phyloP scores from a whole-genome alignment of 345 rosid species.

The Pseudoturritis turrita region DNA sequence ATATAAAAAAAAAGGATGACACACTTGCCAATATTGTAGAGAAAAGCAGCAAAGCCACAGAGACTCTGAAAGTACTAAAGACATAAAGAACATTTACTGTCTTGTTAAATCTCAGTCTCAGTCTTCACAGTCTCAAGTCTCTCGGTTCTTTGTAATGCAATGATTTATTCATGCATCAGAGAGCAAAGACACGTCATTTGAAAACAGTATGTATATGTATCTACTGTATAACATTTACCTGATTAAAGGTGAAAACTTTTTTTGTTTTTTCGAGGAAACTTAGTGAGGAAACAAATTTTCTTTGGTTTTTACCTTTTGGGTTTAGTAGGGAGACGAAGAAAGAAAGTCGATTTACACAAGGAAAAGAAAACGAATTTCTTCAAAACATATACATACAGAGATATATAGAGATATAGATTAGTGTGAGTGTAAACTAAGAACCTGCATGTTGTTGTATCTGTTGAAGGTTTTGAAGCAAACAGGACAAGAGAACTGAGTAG shows the following conservation, averaged over 20 bases:
- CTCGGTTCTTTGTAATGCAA: constrained; percentile 46
- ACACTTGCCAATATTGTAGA: constrained; percentile 26
- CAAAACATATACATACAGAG: not conserved
- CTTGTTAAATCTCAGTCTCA: constrained; percentile 54
- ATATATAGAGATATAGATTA: not conserved
- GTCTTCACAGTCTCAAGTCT: constrained; percentile 41
- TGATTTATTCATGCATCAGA: constrained; percentile 37
- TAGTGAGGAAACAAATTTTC: constrained; percentile 7
- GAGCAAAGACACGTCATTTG: constrained; percentile 32
- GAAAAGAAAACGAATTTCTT: not conserved
- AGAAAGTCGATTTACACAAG: not conserved
- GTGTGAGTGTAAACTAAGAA: constrained; percentile 20
- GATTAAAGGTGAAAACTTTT: constrained; percentile 12
- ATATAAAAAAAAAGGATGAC: constrained; percentile 7
- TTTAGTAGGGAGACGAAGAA: constrained; percentile 4
- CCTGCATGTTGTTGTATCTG: constrained; percentile 99
- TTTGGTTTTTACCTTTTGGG: constrained; percentile 20
- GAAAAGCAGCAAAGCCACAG: constrained; percentile 40
- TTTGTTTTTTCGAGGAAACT: constrained; percentile 24
- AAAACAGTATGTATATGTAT: constrained; percentile 14
- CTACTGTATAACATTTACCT: not conserved
- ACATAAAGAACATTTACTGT: constrained; percentile 70
- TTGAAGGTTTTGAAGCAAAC: constrained; percentile 94
- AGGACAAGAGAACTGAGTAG: constrained; percentile 98
- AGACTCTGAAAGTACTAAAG: constrained; percentile 54